These are phyloP conservation scores for Ogataea neopini DNA, from an alignment of 805 yeast genomes.

Conservation along the genomic window DNA sequence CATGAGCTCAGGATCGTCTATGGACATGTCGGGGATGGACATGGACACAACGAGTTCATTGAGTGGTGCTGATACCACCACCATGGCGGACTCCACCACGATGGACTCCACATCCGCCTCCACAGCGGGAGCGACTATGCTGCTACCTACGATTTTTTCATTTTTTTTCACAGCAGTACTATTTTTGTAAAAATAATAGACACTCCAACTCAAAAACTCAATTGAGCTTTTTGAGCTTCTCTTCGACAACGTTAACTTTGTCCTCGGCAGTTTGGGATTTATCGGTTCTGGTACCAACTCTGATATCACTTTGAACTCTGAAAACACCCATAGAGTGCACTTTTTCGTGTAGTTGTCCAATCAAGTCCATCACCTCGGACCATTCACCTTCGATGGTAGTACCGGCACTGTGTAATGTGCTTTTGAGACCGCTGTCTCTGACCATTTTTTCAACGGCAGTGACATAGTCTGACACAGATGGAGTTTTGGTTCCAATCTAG, in stretches of 20 bases:
- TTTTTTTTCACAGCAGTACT: too few relatives aligned
- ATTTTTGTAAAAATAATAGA: too few relatives aligned
- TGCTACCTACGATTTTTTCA: too few relatives aligned
- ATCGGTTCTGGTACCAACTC: conserved; percentile 85
- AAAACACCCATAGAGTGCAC: conserved; percentile 72
- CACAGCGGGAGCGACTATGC: too few relatives aligned
- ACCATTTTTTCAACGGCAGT: conserved; percentile 68
- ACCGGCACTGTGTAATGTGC: conserved; percentile 86
- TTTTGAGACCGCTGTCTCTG: conserved; percentile 59
- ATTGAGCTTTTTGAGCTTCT: conserved; percentile 38
- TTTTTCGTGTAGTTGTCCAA: conserved; percentile 74
- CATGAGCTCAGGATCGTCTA: too few relatives aligned
- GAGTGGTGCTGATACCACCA: too few relatives aligned
- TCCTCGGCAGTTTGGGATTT: conserved; percentile 72
- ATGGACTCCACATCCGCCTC: too few relatives aligned
- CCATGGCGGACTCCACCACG: too few relatives aligned
- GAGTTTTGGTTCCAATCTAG: conserved; percentile 72
- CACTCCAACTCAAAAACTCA: neutral
- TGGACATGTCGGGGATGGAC: too few relatives aligned
- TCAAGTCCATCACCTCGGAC: conserved; percentile 78
- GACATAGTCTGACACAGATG: conserved; percentile 82
- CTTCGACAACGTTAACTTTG: conserved; percentile 64
- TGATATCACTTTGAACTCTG: conserved; percentile 80
- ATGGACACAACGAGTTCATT: too few relatives aligned
- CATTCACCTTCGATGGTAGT: conserved; percentile 89